Evolutionary conservation across 1,284 basidiomycete species (phyloP).

Genomic region (Grifola frondosa): DNA sequence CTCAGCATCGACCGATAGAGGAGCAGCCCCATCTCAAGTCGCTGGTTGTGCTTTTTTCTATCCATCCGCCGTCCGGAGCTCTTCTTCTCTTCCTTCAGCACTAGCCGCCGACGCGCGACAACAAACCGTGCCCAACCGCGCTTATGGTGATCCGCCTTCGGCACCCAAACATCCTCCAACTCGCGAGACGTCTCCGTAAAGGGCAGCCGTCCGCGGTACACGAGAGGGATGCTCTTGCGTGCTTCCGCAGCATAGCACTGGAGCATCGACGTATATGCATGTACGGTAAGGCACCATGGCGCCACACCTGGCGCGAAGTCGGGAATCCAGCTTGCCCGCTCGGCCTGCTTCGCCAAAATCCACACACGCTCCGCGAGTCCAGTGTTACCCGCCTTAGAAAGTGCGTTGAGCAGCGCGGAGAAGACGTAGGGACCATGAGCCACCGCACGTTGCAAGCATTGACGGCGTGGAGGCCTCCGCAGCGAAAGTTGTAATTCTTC

Average conservation of each 20-base stretch:
- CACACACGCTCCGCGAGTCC: constrained; percentile 66
- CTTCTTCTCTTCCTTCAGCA: constrained; percentile 1
- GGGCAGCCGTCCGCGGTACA: constrained; percentile 3
- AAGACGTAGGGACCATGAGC: constrained; percentile 60
- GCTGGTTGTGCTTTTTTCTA: constrained; percentile 18
- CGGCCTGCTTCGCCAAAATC: constrained; percentile 54
- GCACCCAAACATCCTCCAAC: constrained; percentile 15
- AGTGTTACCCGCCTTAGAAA: constrained; percentile 54
- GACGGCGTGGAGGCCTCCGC: constrained; percentile 26
- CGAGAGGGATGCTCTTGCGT: constrained; percentile 26
- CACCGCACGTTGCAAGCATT: constrained; percentile 42
- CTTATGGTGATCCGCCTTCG: constrained; percentile 22
- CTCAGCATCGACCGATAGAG: constrained; percentile 39
- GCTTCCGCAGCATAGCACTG: constrained; percentile 55
- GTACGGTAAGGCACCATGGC: constrained; percentile 63
- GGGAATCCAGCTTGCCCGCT: constrained; percentile 49
- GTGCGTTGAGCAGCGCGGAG: constrained; percentile 55
- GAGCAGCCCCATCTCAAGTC: constrained; percentile 30
- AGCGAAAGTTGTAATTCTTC: constrained; percentile 20
- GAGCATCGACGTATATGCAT: constrained; percentile 73
- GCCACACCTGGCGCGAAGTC: constrained; percentile 24
- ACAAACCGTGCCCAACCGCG: constrained; percentile 40
- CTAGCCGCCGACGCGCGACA: constrained; percentile 20
- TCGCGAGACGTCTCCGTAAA: constrained; percentile 6
- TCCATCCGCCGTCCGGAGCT: neutral